Percentiles rank a stretch among this genome's conserved stretches.
These are phyloP conservation scores for Fusarium sp. DNA, from an alignment of 2,329 filamentous ascomycete genomes.

Conservation along the genomic window DNA sequence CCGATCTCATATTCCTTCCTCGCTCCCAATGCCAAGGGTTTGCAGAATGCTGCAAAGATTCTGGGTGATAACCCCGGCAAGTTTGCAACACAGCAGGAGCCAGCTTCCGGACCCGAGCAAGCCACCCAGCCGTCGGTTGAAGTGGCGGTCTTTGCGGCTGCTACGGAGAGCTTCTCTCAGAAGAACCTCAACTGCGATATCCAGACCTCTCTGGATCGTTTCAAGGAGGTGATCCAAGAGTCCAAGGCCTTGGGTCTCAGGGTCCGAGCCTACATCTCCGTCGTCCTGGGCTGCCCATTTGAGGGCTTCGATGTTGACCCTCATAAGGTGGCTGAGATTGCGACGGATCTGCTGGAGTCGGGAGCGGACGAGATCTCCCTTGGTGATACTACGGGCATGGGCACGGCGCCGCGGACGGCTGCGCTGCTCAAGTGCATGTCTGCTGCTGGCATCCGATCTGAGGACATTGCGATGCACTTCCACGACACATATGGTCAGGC, in stretches of 20 bases:
- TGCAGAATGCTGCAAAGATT: constrained; percentile 70
- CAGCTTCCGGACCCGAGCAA: constrained; percentile 51
- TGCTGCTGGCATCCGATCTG: constrained; percentile 74
- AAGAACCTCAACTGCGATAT: constrained; percentile 88
- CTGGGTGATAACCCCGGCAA: constrained; percentile 63
- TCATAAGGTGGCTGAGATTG: constrained; percentile 73
- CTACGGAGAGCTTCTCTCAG: constrained; percentile 82
- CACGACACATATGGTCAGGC: constrained; percentile 91
- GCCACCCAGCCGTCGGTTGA: constrained; percentile 67
- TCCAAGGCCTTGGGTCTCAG: constrained; percentile 74
- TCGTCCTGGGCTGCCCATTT: constrained; percentile 84
- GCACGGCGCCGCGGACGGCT: constrained; percentile 78
- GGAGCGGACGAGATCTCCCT: constrained; percentile 92
- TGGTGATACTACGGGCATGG: constrained; percentile 92
- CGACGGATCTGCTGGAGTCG: constrained; percentile 79
- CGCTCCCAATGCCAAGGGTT: constrained; percentile 79
- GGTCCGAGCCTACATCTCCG: constrained; percentile 84
- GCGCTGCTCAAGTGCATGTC: constrained; percentile 73
- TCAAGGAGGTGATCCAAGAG: constrained; percentile 75
- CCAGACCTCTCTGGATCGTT: constrained; percentile 76
- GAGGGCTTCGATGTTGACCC: constrained; percentile 74
- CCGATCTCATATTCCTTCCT: constrained; percentile 84
- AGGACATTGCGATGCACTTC: constrained; percentile 85
- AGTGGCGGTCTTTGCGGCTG: constrained; percentile 83
- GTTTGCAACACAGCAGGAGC: constrained; percentile 64